Evolutionary conservation across 2,329 filamentous ascomycete species (phyloP), one percentile per base, ranked within the genome.

Genomic region (Ceratocystis variospora): DNA sequence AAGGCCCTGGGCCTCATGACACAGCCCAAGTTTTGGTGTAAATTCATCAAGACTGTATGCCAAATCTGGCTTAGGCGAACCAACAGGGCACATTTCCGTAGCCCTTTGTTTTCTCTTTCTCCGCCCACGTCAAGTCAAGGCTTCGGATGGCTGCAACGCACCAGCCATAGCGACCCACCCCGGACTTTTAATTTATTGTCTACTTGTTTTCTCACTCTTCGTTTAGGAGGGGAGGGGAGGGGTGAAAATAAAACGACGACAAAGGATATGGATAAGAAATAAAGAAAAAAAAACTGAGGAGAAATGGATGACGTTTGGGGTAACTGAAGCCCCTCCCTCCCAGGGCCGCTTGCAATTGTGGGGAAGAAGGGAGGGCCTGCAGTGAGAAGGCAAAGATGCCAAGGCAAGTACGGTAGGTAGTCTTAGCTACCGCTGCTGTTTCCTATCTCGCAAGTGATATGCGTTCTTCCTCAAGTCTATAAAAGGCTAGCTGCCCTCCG

Each of bases 291-390:
- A 59, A 31, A 48, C n/a, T 8, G 37, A 64, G 48, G 48, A 64
- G 46, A 44, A 28, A 31, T 46, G 50, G 50, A 64, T 64, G 63
- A 64, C 63, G 63, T 64, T 64, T 64, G 63, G 63, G 37, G 63
- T 64, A 64, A 57, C 17, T 33, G 7, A 59, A 57, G 48, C 31
- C 48, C 22, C 22, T 25, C 22, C 37, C 25, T 31, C 15, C 53
- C 25, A 25, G 7, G 53, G 33, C 53, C 33, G 53, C n/a, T 28
- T 41, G 50, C 22, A 64, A 59, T 10, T 55, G 48, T 44, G 63
- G 63, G 50, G 48, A 31, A 59, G 48, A 15, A 50, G 50, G 50
- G 33, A 31, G 33, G 63, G 63, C 48, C 48, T 64, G 63, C 33
- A 55, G 48, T 31, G 19, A 22, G 48, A 22, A 53, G 48, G 46